These are phyloP conservation scores for Aspergillus arachidicola DNA, from an alignment of 2,329 filamentous ascomycete species.

Conservation along the genomic window DNA sequence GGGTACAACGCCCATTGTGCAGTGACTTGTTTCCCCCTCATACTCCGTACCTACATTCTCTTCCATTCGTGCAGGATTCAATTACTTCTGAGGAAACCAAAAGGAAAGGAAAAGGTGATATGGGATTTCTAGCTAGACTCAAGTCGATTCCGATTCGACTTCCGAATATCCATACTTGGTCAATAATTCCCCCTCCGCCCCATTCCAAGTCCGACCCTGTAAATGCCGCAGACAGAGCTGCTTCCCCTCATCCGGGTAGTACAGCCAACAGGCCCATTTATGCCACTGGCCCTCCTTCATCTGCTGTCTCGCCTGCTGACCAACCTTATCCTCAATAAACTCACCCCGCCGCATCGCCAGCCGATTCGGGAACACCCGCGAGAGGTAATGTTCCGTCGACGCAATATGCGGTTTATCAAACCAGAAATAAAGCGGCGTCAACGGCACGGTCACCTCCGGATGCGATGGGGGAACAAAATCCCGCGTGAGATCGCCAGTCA, in stretches of 20 bases:
- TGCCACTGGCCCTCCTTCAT: conserved; percentile 15
- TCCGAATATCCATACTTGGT: not conserved
- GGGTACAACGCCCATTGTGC: not conserved
- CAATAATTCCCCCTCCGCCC: not conserved
- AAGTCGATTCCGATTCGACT: not conserved
- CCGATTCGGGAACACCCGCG: conserved; percentile 11
- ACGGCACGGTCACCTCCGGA: not conserved
- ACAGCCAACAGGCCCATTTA: conserved; percentile 13
- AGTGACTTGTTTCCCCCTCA: not conserved
- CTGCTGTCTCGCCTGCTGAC: conserved; percentile 12
- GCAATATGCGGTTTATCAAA: conserved; percentile 17
- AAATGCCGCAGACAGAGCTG: conserved; percentile 11
- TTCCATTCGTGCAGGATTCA: not conserved
- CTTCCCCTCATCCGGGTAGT: conserved; percentile 10
- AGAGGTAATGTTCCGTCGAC: conserved; percentile 11
- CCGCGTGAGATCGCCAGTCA: not conserved
- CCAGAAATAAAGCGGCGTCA: conserved; percentile 16
- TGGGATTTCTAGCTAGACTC: not conserved
- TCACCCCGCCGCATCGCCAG: conserved; percentile 13
- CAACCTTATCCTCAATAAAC: conserved; percentile 18
- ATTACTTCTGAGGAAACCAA: not conserved
- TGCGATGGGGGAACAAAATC: not conserved
- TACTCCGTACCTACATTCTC: not conserved
- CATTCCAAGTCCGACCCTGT: conserved; percentile 13
- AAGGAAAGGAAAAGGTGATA: not conserved